Percentiles rank a stretch among this genome's conserved stretches.
Conservation (phyloP, 345 rosid species). For the Mangifera indica region DNA sequence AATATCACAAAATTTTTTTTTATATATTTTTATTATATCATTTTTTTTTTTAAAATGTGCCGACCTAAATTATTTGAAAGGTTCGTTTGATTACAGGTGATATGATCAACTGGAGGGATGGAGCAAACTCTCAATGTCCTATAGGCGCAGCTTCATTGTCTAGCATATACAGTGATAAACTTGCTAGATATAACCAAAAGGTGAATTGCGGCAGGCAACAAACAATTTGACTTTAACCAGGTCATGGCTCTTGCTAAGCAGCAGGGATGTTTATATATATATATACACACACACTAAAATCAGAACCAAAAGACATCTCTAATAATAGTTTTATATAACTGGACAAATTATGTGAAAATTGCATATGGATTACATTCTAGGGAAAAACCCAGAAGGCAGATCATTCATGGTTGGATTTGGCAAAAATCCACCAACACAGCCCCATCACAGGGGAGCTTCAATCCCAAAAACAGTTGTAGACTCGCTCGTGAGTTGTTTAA, state of each 20-base stretch:
- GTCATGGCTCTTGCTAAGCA: slow-evolving; percentile 59
- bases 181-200: slow-evolving; percentile 42
- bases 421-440: slow-evolving; percentile 65
- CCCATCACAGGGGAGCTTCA: slow-evolving; percentile 89
- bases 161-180: slow-evolving; percentile 51
- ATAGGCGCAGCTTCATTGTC: slow-evolving; percentile 63
- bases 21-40: too few relatives aligned
- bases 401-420: slow-evolving; percentile 95
- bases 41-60: too few relatives aligned
- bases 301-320: too few relatives aligned
- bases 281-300: neutral
- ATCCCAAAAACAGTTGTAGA: slow-evolving; percentile 34
- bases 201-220: slow-evolving; percentile 55
- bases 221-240: slow-evolving; percentile 42
- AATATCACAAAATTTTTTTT: too few relatives aligned
- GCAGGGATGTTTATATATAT: slow-evolving; percentile 58
- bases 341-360: too few relatives aligned
- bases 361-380: slow-evolving; percentile 82
- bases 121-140: slow-evolving; percentile 82
- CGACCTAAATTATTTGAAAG: neutral
- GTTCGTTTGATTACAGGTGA: slow-evolving; percentile 46
- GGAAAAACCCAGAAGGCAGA: slow-evolving; percentile 68
- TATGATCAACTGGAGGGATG: slow-evolving; percentile 73
- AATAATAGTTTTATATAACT: too few relatives aligned
- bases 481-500: slow-evolving; percentile 39